Base-by-base conservation (phyloP, 495 filamentous ascomycete species). In the Penicillium mononematosum region DNA sequence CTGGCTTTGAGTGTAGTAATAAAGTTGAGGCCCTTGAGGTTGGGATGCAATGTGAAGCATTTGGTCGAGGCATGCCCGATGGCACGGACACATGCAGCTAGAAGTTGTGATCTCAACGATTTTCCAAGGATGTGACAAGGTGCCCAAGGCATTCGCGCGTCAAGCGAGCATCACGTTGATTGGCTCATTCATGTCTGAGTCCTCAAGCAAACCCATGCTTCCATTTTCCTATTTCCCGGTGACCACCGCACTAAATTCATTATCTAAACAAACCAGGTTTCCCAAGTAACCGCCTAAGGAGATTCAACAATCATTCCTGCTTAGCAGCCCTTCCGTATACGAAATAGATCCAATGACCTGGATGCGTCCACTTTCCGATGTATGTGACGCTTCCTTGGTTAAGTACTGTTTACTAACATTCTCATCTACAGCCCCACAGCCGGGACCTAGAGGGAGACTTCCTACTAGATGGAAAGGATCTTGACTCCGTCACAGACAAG, bases 401-500 rank as follows among this genome's bases (percentile, higher is more conserved):
- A 48, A 51, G 50, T 45, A 45, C 14, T 27, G n/a, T 53, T 20
- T 54, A 59, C 50, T 54, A 50, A 48, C 45, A 53, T 32, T 20
- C 17, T 38, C 32, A 58, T 19, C 20, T 24, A 19, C 34, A 53
- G 56, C 49, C 49, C 46, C 45, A 49, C 41, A 54, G 57, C 32
- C 45, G 44, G 31, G 51, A 44, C 3, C 24, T 8, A 11, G 51
- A 53, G n/a, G 24, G 50, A 19, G 16, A 27, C 17, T 58, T 58
- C 24, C 56, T 49, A 29, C 49, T 58, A 22, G 49, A 53, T 39
- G 56, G 49, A 42, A 58, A 53, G 42, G 56, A 58, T 11, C 49
- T 58, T 46, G 36, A 58, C 45, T 53, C 56, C 7, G 16, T 53
- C 49, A 45, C 56, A 41, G 55, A 66, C 29, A 53, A 66, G 41